phyloP scores from a whole-genome alignment of 208 protist genomes.

The Entamoeba dispar region DNA sequence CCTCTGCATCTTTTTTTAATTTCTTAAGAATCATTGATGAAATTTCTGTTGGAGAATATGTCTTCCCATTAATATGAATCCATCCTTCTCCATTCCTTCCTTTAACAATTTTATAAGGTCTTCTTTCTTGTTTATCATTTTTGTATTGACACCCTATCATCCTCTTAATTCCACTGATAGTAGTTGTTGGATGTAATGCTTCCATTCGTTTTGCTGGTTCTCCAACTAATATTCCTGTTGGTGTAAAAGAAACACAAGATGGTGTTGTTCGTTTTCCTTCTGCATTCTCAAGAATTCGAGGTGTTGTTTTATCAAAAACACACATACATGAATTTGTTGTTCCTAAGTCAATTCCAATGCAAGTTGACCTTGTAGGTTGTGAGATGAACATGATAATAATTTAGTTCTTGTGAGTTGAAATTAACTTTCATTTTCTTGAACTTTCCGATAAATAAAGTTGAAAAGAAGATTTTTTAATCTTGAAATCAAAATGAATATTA shows the following conservation, averaged over 20 bases:
- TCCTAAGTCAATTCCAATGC: slow-evolving; percentile 55
- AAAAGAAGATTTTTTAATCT: too few species aligned
- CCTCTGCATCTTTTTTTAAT: slow-evolving; percentile 82
- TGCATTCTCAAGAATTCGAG: slow-evolving; percentile 47
- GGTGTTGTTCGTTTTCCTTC: slow-evolving; percentile 53
- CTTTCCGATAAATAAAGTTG: too few species aligned
- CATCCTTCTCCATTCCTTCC: background rate
- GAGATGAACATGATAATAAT: background rate
- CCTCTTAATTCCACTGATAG: slow-evolving; percentile 18
- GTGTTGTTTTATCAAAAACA: slow-evolving; percentile 37
- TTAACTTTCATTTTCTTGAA: background rate
- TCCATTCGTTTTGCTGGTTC: slow-evolving; percentile 45
- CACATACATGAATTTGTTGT: slow-evolving; percentile 57
- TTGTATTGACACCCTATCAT: slow-evolving; percentile 1
- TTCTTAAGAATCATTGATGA: slow-evolving; percentile 74
- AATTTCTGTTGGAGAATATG: slow-evolving; percentile 76
- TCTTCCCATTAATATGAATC: slow-evolving; percentile 36
- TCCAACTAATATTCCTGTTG: slow-evolving; percentile 40
- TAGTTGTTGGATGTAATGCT: slow-evolving; percentile 48
- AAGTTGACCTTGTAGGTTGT: background rate
- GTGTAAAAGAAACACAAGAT: slow-evolving; percentile 47
- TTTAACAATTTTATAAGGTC: slow-evolving; percentile 5
- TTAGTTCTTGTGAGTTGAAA: background rate
- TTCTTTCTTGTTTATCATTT: background rate
- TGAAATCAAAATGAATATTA: too few species aligned